Conservation (phyloP, 305 asterid species). For the Ajuga reptans region DNA sequence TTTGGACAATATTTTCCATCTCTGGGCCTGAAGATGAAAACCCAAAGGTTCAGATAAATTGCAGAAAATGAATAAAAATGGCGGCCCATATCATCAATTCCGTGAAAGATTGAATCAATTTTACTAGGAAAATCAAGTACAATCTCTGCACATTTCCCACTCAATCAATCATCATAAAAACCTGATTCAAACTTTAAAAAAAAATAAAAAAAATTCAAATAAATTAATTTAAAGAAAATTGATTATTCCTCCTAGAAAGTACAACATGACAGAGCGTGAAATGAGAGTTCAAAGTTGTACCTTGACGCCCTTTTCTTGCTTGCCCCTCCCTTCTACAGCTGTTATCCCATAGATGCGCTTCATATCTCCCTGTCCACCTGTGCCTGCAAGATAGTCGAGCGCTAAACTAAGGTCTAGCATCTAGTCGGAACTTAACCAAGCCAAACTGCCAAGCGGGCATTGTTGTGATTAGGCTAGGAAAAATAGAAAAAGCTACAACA, state of each 20-base stretch:
- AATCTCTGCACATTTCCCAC: slow-evolving; percentile 31
- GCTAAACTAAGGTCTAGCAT: too few species aligned
- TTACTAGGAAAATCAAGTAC: slow-evolving; percentile 37
- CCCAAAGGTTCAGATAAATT: background rate
- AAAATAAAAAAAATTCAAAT: background rate
- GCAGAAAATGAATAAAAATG: slow-evolving; percentile 35
- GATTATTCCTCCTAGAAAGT: slow-evolving; percentile 22
- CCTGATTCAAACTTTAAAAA: slow-evolving; percentile 27
- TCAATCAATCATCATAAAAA: slow-evolving; percentile 53
- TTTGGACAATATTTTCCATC: slow-evolving; percentile 18
- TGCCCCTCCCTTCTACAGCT: slow-evolving; percentile 99
- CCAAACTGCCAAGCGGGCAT: too few species aligned
- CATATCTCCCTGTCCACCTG: slow-evolving; percentile 98
- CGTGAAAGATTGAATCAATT: slow-evolving; percentile 28
- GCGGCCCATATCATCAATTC: slow-evolving; percentile 73
- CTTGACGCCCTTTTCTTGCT: slow-evolving; percentile 99
- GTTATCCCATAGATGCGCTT: slow-evolving; percentile 99
- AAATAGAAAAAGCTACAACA: too few species aligned
- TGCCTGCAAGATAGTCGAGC: slow-evolving; percentile 60
- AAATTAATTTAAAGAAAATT: background rate
- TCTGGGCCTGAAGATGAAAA: background rate
- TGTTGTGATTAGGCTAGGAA: too few species aligned
- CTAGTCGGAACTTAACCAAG: too few species aligned
- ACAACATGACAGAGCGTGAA: slow-evolving; percentile 15
- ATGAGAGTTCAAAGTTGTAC: slow-evolving; percentile 33